Evolutionary conservation across 2,329 filamentous ascomycete genomes (phyloP), one percentile per base, ranked within the genome.

Genomic region (Rutstroemia sydowiana): DNA sequence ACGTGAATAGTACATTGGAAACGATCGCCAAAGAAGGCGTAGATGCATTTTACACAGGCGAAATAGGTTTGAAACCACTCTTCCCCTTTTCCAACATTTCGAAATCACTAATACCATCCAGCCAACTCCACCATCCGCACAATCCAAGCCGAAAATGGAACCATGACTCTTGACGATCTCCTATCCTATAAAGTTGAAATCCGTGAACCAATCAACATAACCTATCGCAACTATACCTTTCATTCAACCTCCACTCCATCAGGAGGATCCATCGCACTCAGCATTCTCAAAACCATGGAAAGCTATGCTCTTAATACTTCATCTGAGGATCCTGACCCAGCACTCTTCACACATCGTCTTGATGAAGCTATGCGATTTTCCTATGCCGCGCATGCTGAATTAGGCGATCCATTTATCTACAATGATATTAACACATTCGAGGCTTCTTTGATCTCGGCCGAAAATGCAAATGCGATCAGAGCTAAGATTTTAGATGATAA

Each of bases 301-400:
- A 85, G 87, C 16, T 70, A 75, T 3, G 68, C 71, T 34, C 72
- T 82, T 23, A 82, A 81, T 54, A 65, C 74, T 7, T 54, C 61
- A 30, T 51, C 49, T 16, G 16, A 10, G 71, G 78, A 40, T 67
- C 68, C 18, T 84, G 39, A 54, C 14, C 40, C 50, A 3, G 40
- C 88, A 59, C 71, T 95, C 0, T 88, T 84, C 34, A 85, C 84
- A 0, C 93, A 97, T 69, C 81, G 87, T 13, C 77, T 95, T 58
- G 82, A 89, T 63, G 93, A 97, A 73, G 86, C 90, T 11, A 88
- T 95, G 72, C 80, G 89, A 20, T 97, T 95, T 66, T 90, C 81
- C 2, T 97, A 96, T 65, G 90, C 85, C 3, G 73, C 85, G 61
- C 82, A 90, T 52, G 76, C 82, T n/a, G 76, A 84, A 26, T 77